Evolutionary conservation across 345 rosid species (phyloP).

Genomic region (Populus davidiana): DNA sequence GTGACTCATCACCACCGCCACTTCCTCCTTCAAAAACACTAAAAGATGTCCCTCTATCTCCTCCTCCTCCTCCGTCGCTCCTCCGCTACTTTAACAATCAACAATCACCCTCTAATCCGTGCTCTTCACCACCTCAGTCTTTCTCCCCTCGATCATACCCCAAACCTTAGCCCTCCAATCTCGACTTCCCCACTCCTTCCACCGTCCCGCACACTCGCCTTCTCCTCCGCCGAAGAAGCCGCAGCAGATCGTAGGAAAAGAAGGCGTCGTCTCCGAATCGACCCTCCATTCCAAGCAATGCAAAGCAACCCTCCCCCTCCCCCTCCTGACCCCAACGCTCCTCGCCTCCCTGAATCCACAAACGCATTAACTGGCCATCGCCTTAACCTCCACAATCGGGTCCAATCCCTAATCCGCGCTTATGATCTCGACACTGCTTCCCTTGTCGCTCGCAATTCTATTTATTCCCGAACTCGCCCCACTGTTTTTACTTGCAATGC

Average conservation of each 20-base stretch:
- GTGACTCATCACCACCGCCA: neutral
- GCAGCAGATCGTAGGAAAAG: constrained; percentile 92
- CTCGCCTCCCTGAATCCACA: constrained; percentile 88
- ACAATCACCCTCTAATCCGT: neutral
- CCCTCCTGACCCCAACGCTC: constrained; percentile 85
- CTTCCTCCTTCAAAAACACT: neutral
- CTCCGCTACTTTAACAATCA: neutral
- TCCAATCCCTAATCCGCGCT: constrained; percentile 91
- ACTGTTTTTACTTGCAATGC: constrained; percentile 99
- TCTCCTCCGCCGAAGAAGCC: constrained; percentile 93
- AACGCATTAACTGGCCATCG: constrained; percentile 77
- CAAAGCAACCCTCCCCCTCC: constrained; percentile 56
- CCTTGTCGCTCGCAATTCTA: constrained; percentile 68
- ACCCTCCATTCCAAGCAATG: constrained; percentile 90
- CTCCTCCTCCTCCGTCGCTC: constrained; percentile 35
- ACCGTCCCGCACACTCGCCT: constrained; percentile 50
- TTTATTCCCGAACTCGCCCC: constrained; percentile 65
- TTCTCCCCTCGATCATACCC: constrained; percentile 2
- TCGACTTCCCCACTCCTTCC: constrained; percentile 12
- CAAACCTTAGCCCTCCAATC: constrained; percentile 7
- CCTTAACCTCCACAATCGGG: constrained; percentile 88
- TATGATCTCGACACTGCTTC: constrained; percentile 93
- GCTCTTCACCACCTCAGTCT: constrained; percentile 7
- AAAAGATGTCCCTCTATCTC: constrained; percentile 45
- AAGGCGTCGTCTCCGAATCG: constrained; percentile 83